Evolutionary conservation across 2,329 filamentous ascomycete genomes (phyloP), one percentile per base, ranked within the genome.

Genomic region (Chaetomium sp.): DNA sequence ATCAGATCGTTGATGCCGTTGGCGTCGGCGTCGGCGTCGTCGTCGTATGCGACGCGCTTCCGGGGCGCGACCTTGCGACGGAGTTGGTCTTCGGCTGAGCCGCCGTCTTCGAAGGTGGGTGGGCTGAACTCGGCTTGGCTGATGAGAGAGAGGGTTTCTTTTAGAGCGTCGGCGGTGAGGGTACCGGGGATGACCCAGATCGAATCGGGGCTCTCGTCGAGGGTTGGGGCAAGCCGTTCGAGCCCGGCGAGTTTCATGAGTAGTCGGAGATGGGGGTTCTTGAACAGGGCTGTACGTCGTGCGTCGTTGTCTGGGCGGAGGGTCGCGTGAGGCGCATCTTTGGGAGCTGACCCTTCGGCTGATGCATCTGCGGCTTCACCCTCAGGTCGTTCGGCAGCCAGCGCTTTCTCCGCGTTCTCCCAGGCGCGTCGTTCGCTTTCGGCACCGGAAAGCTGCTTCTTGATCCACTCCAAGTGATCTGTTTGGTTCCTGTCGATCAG

Each of bases 181-280:
- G 76, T 72, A 1, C 82, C 78, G 0, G 91, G 88, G 42, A 97
- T 78, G 44, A 88, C 74, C 94, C 94, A 97, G 0, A 78, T 75
- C 1, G 88, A 86, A 56, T 92, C 87, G 0, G 81, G 78, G 3
- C 88, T 85, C 66, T 95, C 89, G 43, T 90, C 85, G 3, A 77
- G 65, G 0, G 70, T 70, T 0, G 77, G 74, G 0, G 72, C 70
- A 7, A 79, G 70, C 4, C 85, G 79, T 64, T 87, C 78, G 59
- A 95, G 81, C 0, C 88, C 88, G 14, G 87, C 77, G 0, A 94
- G 77, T 1, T 78, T 86, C 80, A 97, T 87, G 3, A 99, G 79
- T 1, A 97, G 82, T 37, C 91, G 87, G 2, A 97, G 79, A 65
- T 92, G 86, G 8, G 88, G 85, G 70, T 97, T 95, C 67, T 90